Evolutionary conservation across 495 filamentous ascomycete genomes (phyloP).

Genomic region (Talaromyces borbonicus): DNA sequence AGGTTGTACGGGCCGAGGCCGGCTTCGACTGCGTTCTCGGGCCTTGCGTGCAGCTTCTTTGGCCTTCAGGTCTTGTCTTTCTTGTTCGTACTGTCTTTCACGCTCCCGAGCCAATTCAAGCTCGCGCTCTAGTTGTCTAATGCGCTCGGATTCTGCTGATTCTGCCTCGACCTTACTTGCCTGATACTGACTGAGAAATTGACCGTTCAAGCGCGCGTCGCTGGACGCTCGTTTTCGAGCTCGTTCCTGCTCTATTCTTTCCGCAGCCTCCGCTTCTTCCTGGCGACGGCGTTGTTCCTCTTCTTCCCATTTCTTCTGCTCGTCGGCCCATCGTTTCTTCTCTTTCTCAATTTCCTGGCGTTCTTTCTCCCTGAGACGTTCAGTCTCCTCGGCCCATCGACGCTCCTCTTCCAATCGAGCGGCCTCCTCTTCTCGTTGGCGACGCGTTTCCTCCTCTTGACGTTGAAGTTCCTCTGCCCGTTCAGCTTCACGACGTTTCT

Average conservation of each 20-base stretch:
- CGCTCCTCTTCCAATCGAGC: slow-evolving; percentile 61
- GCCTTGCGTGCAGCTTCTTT: slow-evolving; percentile 22
- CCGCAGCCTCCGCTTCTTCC: slow-evolving; percentile 66
- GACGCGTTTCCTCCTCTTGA: slow-evolving; percentile 56
- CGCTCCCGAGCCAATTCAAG: slow-evolving; percentile 77
- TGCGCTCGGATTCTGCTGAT: slow-evolving; percentile 48
- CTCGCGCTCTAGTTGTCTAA: slow-evolving; percentile 77
- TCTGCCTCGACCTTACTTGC: slow-evolving; percentile 27
- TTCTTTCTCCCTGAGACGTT: slow-evolving; percentile 57
- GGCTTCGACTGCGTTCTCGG: slow-evolving; percentile 28
- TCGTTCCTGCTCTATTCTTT: slow-evolving; percentile 55
- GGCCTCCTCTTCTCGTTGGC: slow-evolving; percentile 56
- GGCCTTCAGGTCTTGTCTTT: slow-evolving; percentile 51
- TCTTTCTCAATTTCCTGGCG: slow-evolving; percentile 60
- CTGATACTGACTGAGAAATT: slow-evolving; percentile 81
- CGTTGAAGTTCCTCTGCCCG: slow-evolving; percentile 51
- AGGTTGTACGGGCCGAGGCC: slow-evolving; percentile 40
- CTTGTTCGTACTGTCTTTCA: slow-evolving; percentile 73
- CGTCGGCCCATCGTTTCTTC: slow-evolving; percentile 72
- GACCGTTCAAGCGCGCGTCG: slow-evolving; percentile 64
- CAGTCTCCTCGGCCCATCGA: slow-evolving; percentile 71
- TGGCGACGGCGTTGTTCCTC: slow-evolving; percentile 66
- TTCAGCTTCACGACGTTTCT: slow-evolving; percentile 43
- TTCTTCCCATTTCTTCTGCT: slow-evolving; percentile 71
- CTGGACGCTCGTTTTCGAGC: slow-evolving; percentile 47